Percentiles rank a stretch among this genome's conserved stretches.
phyloP scores from a whole-genome alignment of 2,329 filamentous ascomycete species.

The Arthrobotrys sinensis region DNA sequence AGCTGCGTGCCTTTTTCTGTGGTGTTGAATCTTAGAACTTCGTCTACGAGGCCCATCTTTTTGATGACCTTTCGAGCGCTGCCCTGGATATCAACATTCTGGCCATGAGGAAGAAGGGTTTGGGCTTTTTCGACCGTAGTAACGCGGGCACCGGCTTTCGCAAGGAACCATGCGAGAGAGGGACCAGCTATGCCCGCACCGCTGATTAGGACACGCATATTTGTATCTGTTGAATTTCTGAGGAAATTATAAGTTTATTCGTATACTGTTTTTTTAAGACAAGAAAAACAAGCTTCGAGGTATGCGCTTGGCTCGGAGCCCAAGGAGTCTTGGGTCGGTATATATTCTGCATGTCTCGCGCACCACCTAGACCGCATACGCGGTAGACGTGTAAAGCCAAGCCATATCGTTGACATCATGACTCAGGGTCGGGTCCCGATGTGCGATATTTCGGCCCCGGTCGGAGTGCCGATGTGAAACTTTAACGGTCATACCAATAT shows the following conservation, averaged over 20 bases:
- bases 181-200: constrained; percentile 68
- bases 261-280: neutral
- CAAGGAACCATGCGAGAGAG: constrained; percentile 72
- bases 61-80: constrained; percentile 71
- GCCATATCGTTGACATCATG: constrained; percentile 1
- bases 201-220: constrained; percentile 67
- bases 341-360: neutral
- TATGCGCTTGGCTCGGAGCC: neutral
- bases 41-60: constrained; percentile 71
- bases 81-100: constrained; percentile 73
- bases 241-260: neutral
- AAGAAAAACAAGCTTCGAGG: constrained; percentile 5
- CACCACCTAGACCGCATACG: neutral
- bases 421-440: neutral
- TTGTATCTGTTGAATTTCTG: neutral
- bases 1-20: constrained; percentile 70
- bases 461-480: neutral
- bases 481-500: neutral
- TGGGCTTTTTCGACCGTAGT: constrained; percentile 69
- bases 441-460: neutral
- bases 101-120: constrained; percentile 69
- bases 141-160: constrained; percentile 67
- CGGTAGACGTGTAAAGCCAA: neutral
- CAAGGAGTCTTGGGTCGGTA: neutral
- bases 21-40: constrained; percentile 68